A percentile compares a stretch with the other conserved stretches of the same genome.
Evolutionary conservation across 176 grass and related monocot species (phyloP).

Genomic region (Bothriochloa decipiens): DNA sequence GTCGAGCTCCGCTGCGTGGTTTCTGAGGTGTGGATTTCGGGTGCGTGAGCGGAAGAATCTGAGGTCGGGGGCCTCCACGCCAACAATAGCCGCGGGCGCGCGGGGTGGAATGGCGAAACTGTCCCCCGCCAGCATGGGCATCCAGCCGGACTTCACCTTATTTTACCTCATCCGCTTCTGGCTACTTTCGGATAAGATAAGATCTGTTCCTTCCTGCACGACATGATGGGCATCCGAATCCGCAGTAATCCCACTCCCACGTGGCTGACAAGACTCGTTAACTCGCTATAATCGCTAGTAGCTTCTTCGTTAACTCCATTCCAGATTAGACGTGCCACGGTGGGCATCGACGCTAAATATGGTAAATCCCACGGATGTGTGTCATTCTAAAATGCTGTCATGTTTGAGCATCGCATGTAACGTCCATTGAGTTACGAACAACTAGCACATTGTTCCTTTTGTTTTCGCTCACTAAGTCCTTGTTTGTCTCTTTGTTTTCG

Average conservation of each 20-base stretch:
- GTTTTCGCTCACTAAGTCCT: no score
- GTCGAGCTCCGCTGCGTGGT: slow-evolving; percentile 31
- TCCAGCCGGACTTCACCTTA: slow-evolving; percentile 6
- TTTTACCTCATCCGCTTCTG: slow-evolving; percentile 46
- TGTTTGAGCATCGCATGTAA: no score
- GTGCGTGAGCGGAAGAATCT: slow-evolving; percentile 36
- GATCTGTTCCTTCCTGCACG: neutral
- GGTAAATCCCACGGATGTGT: no score
- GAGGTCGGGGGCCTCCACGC: slow-evolving; percentile 32
- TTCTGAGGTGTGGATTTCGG: slow-evolving; percentile 37
- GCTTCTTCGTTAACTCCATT: no score
- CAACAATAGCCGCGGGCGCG: slow-evolving; percentile 31
- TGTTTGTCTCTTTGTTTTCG: no score
- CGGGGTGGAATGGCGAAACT: slow-evolving; percentile 16
- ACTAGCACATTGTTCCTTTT: no score
- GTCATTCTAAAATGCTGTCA: no score
- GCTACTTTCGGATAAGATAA: slow-evolving; percentile 26
- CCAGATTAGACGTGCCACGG: no score
- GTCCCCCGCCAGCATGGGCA: slow-evolving; percentile 4
- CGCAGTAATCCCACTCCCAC: neutral
- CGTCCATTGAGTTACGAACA: no score
- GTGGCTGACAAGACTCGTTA: neutral
- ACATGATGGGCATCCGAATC: neutral
- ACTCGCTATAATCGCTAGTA: neutral
- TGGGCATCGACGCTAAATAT: no score